These are phyloP conservation scores for Coniochaeta sp. DNA, from an alignment of 2,329 filamentous ascomycete species.

Conservation along the genomic window DNA sequence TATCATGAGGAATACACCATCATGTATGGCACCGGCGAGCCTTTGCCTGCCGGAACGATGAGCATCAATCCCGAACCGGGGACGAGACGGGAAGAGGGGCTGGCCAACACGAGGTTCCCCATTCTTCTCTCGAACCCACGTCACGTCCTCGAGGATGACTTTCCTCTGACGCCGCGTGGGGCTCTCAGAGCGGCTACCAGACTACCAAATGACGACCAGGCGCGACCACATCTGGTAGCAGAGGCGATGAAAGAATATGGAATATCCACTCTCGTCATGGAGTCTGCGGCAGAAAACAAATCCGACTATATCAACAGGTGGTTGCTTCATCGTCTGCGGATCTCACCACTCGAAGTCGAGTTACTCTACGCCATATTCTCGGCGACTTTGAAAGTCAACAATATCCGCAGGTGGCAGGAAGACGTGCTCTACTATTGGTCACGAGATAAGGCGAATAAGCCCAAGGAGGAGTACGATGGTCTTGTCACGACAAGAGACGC, in stretches of 20 bases:
- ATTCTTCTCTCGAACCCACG: slow-evolving; percentile 40
- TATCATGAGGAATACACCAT: slow-evolving; percentile 30
- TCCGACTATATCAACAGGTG: slow-evolving; percentile 42
- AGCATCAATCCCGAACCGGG: slow-evolving; percentile 23
- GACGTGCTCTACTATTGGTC: slow-evolving; percentile 33
- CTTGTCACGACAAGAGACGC: slow-evolving; percentile 10
- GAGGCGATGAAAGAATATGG: slow-evolving; percentile 39
- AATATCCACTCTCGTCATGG: slow-evolving; percentile 34
- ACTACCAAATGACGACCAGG: slow-evolving; percentile 26
- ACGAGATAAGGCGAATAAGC: slow-evolving; percentile 22
- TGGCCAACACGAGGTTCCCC: slow-evolving; percentile 33
- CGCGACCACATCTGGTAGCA: slow-evolving; percentile 25
- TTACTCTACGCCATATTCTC: slow-evolving; percentile 31
- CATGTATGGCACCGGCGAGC: slow-evolving; percentile 21
- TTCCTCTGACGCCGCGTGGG: slow-evolving; percentile 29
- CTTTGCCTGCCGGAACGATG: slow-evolving; percentile 28
- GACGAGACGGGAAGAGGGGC: slow-evolving; percentile 15
- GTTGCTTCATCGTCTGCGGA: slow-evolving; percentile 42
- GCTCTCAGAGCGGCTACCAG: slow-evolving; percentile 30
- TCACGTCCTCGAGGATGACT: slow-evolving; percentile 28
- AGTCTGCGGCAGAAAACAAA: slow-evolving; percentile 27
- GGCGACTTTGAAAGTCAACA: slow-evolving; percentile 20
- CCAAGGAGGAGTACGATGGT: slow-evolving; percentile 8
- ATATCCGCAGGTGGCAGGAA: slow-evolving; percentile 30
- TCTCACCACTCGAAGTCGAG: slow-evolving; percentile 35